phyloP scores from a whole-genome alignment of 331 rosid genomes.

The Arachis monticola region DNA sequence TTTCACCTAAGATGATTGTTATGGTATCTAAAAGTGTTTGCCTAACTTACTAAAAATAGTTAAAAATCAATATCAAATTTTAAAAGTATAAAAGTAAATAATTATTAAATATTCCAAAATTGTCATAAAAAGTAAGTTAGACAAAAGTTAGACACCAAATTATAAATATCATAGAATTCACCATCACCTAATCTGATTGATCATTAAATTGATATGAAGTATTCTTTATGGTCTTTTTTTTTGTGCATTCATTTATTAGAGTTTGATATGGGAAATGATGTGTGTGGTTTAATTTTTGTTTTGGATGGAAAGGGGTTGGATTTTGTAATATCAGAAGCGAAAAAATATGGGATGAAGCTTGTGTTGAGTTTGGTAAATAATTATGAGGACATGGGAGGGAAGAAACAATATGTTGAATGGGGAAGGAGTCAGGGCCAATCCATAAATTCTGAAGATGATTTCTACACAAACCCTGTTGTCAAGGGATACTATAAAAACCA shows the following conservation, averaged over 20 bases:
- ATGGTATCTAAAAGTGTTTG: too few species aligned
- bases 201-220: too few species aligned
- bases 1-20: too few species aligned
- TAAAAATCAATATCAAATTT: too few species aligned
- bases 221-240: background rate
- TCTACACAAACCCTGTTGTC: constrained; percentile 60
- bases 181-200: too few species aligned
- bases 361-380: constrained; percentile 79
- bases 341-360: constrained; percentile 63
- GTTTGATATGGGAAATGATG: background rate
- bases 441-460: constrained; percentile 68
- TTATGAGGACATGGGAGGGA: constrained; percentile 73
- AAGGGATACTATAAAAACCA: constrained; percentile 76
- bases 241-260: background rate
- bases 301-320: constrained; percentile 67
- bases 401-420: constrained; percentile 82
- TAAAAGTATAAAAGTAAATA: too few species aligned
- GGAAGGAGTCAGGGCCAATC: constrained; percentile 66
- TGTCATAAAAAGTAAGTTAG: too few species aligned
- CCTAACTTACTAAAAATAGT: too few species aligned
- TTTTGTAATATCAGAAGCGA: constrained; percentile 74
- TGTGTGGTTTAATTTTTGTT: background rate
- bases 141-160: too few species aligned
- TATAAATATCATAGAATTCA: too few species aligned
- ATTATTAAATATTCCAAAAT: too few species aligned